Evolutionary conservation across 208 protist genomes (phyloP), one percentile per base, ranked within the genome.

Genomic region (Trypanosoma grayi): DNA sequence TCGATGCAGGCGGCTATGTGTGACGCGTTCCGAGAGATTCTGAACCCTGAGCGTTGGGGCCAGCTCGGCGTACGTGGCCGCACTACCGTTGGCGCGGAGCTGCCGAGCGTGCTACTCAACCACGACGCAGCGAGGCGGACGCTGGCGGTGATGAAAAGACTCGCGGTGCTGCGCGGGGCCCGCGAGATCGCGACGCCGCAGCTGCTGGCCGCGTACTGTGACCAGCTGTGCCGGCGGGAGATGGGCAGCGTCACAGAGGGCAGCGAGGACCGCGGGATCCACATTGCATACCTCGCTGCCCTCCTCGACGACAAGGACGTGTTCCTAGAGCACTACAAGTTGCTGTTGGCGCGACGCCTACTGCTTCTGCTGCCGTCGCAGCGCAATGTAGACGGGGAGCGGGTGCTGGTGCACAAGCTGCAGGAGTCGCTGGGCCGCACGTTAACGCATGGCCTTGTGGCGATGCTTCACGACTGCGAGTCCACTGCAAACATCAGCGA

Each of bases 391-490:
- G 74, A 79, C 33, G 64, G 43, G 11, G 84, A 87, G 65, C 80
- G 70, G n/a, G 46, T 74, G 41, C 39, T 87, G n/a, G 50, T 86
- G 33, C 55, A 64, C 40, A 61, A 73, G 24, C 62, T 92, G 30
- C 79, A 79, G 65, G 40, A 54, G 27, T 41, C 66, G 54, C 53
- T 92, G 36, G 80, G 79, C 3, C 54, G 70, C 14, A 65, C 55
- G 10, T 51, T 59, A 47, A 73, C 74, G 4, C 62, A 79, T 50
- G 70, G 64, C 31, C 61, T 92, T 14, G 79, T 83, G 53, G 70
- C 70, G n/a, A 92, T 92, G 81, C 50, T 92, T 50, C 79, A 77
- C 24, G 85, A 92, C 59, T 73, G 75, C 53, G 73, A 74, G 41
- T 65, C 47, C 20, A 78, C 60, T 27, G 44, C 55, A 41, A 51